Evolutionary conservation across 2,329 filamentous ascomycete species (phyloP).

Genomic region (Neopestalotiopsis sp.): DNA sequence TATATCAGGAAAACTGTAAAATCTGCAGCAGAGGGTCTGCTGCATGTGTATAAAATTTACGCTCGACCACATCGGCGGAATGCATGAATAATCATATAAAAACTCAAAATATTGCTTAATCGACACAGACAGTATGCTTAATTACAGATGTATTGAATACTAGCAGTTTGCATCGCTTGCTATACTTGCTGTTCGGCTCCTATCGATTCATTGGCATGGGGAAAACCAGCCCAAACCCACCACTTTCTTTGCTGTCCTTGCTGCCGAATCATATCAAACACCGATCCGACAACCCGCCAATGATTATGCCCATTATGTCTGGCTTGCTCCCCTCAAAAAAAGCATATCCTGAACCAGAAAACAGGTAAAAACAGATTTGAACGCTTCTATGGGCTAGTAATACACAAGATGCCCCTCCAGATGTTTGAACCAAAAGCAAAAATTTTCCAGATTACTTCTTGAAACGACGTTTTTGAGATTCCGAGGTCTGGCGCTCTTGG

Average conservation of each 20-base stretch:
- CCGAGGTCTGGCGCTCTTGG: background rate
- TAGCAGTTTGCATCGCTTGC: constrained; percentile 11
- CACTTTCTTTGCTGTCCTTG: background rate
- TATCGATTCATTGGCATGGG: background rate
- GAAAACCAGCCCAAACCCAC: background rate
- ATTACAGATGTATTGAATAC: background rate
- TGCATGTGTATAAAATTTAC: background rate
- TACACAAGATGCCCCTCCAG: constrained; percentile 14
- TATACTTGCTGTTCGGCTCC: background rate
- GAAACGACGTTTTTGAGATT: background rate
- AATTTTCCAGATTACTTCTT: background rate
- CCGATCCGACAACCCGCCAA: background rate
- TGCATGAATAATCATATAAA: background rate
- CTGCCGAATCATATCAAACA: background rate
- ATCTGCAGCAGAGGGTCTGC: background rate
- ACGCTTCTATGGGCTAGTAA: constrained; percentile 16
- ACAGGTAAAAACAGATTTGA: constrained; percentile 21
- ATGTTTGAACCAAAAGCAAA: background rate
- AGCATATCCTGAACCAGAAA: constrained; percentile 20
- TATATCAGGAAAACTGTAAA: background rate
- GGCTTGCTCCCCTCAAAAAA: constrained; percentile 16
- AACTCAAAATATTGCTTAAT: background rate
- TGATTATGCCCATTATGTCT: constrained; percentile 4
- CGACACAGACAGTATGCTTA: background rate
- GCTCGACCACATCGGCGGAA: background rate